Base-by-base conservation (phyloP, 108 stramenopile species). In the Stephanodiscus minutulus region DNA sequence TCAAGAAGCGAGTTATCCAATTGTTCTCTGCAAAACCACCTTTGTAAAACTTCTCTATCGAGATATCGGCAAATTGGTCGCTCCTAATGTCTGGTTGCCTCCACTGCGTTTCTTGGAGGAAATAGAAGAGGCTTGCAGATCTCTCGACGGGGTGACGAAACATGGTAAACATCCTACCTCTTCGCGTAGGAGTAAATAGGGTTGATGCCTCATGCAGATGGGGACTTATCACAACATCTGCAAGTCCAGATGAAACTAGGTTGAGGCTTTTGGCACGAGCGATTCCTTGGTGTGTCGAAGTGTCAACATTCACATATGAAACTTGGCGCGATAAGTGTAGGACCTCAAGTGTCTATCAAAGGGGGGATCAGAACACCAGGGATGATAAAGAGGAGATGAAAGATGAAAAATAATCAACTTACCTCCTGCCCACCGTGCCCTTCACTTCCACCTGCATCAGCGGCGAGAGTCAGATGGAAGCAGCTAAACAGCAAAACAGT, bases 131-230 rank as follows among this genome's bases (percentile, higher is more conserved):
- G 41, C 77, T 79, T n/a, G 37, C 73, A 61, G 82, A 73, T 43
- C 82, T 66, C 18, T 83, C 82, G 21, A 83, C 68, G 7, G 82
- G 82, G 61, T 83, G 70, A 44, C 82, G 77, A 27, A 83, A 56
- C 49, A 83, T 74, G 25, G 69, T 53, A 31, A 83, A 77, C 39
- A 64, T 37, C 43, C 82, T 37, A 31, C 74, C 81, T 50, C 44
- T 70, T 13, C 50, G 68, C 48, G 57, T 59, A 4, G 57, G 47
- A 15, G 74, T 57, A 43, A 82, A 82, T 27, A 82, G 22, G 3
- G 70, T 9, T 21, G 70, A 33, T 52, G 74, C 64, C 18, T 82
- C 69, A 59, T 82, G 63, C 39, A 81, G 73, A 47, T 70, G 43
- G 41, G 81, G 63, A 21, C 75, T 72, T n/a, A 82, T 64, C 11